Base-by-base conservation (phyloP, 2,329 filamentous ascomycete species). In the Coniella vitis region DNA sequence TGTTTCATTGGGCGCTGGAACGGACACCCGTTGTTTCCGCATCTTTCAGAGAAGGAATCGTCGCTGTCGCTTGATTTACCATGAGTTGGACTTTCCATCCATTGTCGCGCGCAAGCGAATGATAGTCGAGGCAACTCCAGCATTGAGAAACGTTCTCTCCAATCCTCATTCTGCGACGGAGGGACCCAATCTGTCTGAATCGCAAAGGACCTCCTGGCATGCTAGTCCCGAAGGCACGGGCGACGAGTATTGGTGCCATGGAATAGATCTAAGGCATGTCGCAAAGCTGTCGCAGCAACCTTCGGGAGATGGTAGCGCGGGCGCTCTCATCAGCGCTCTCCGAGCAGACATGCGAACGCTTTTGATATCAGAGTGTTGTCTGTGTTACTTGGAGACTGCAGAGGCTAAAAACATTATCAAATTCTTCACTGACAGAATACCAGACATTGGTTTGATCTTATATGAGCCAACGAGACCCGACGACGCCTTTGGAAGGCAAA, bases 311-410 rank as follows among this genome's bases (percentile, higher is more conserved):
- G 50, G 54, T 31, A 53, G 60, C 19, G 42, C 60, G 14, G 40
- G 38, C 16, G 39, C 19, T 17, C 41, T 52, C n/a, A 14, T 48
- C 21, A 32, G 29, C 14, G 52, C 41, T n/a, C n/a, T 54, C n/a
- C 52, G 78, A 69, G 61, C 67, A 57, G 59, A 79, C 62, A 20
- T 87, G 0, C 89, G 93, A 0, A 98, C 93, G 0, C 69, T 98
- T 8, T 68, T 98, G 20, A 75, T 98, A 7, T 97, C 91, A 0
- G 93, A 98, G 66, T 97, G 93, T 73, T 98, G 93, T 63, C 76
- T 98, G 29, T 88, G 93, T 63, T 98, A 98, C 61, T 77, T 98
- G 1, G 75, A 83, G 8, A 75, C 83, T 0, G 60, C 74, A 0
- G 76, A 83, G 45, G 84, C 90, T 0, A 72, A 75, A 34, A 67